phyloP scores from a whole-genome alignment of 1,284 basidiomycete genomes.

The Porogramme epimiltina region DNA sequence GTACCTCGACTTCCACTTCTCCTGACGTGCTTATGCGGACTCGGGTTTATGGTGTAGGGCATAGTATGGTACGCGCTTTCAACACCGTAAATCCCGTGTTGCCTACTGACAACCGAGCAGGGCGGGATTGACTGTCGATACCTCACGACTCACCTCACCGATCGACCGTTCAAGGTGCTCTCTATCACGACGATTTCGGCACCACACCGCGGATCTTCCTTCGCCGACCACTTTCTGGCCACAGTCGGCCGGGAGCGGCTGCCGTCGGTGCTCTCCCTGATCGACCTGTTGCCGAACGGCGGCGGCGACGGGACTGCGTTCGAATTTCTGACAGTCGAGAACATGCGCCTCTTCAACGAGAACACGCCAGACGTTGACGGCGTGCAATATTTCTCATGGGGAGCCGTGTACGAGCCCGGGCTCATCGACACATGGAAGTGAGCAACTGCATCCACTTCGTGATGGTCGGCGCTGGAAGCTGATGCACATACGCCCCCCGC shows the following conservation, averaged over 20 bases:
- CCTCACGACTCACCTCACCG: slow-evolving; percentile 71
- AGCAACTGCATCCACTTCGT: slow-evolving; percentile 21
- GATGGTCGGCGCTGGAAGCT: slow-evolving; percentile 4
- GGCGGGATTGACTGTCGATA: slow-evolving; percentile 94
- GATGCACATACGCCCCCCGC: no score
- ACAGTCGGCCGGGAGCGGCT: slow-evolving; percentile 72
- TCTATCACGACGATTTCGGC: slow-evolving; percentile 93
- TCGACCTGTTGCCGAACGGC: slow-evolving; percentile 83
- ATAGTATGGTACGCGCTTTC: slow-evolving; percentile 75
- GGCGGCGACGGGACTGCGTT: slow-evolving; percentile 93
- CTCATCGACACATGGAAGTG: slow-evolving; percentile 87
- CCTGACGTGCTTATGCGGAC: slow-evolving; percentile 34
- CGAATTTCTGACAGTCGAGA: slow-evolving; percentile 81
- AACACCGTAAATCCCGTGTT: neutral
- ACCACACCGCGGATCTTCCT: slow-evolving; percentile 90
- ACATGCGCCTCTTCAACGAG: slow-evolving; percentile 89
- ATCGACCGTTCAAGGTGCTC: slow-evolving; percentile 69
- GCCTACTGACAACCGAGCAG: slow-evolving; percentile 39
- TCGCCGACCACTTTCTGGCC: slow-evolving; percentile 90
- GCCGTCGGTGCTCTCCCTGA: slow-evolving; percentile 63
- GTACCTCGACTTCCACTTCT: slow-evolving; percentile 19
- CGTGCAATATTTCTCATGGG: slow-evolving; percentile 92
- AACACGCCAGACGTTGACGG: slow-evolving; percentile 76
- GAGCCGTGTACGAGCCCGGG: slow-evolving; percentile 86
- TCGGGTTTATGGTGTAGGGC: slow-evolving; percentile 46